Conservation (phyloP, 331 rosid species). For the Erythrophleum ivorense region DNA sequence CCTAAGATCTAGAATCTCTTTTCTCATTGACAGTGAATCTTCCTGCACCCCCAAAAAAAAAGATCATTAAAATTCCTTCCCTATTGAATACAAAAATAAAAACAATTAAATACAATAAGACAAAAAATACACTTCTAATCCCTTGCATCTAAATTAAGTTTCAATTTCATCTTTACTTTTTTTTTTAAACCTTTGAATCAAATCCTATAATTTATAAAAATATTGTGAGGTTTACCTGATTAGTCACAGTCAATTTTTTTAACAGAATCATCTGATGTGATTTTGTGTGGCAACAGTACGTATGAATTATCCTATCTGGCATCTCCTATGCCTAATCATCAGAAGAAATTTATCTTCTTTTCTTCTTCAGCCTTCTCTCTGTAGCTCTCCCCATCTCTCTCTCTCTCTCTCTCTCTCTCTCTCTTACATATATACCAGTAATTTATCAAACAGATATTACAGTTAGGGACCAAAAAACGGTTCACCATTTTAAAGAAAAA, state of each 20-base stretch:
- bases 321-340: not conserved
- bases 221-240: not conserved
- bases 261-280: not conserved
- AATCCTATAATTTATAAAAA: not conserved
- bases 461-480: not conserved
- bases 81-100: constrained; percentile 18
- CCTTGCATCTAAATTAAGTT: not conserved
- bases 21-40: constrained; percentile 79
- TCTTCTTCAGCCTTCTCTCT: no score
- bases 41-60: constrained; percentile 61
- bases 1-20: constrained; percentile 92
- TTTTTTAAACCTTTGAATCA: not conserved
- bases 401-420: not conserved
- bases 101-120: constrained; percentile 1
- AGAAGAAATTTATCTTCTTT: not conserved
- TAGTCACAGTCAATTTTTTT: not conserved
- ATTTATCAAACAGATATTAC: not conserved
- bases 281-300: not conserved
- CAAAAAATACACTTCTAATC: not conserved
- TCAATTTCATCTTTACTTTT: not conserved
- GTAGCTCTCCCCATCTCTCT: no score
- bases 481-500: no score
- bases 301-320: not conserved
- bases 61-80: not conserved
- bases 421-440: not conserved